A percentile compares a stretch with the other conserved stretches of the same genome.
Conservation (phyloP, 495 filamentous ascomycete species). For the Penicillium riverlandense region DNA sequence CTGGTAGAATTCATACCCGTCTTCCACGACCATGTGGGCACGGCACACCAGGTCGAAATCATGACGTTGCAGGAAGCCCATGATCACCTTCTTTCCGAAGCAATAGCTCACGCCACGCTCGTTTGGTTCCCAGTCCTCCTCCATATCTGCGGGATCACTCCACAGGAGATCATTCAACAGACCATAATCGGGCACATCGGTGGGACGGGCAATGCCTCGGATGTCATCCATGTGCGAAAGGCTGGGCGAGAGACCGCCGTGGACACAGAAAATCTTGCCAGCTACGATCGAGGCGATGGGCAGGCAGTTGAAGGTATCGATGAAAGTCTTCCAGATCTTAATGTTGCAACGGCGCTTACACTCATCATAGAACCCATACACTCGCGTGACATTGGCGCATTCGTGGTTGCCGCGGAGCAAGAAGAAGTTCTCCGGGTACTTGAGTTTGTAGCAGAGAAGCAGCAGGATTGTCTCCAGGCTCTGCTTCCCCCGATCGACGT, state of each 20-base stretch:
- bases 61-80: constrained; percentile 88
- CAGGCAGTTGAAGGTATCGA: constrained; percentile 95
- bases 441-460: constrained; percentile 95
- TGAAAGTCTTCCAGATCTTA: constrained; percentile 98
- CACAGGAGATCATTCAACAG: constrained; percentile 93
- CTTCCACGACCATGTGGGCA: constrained; percentile 99
- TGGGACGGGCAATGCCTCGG: constrained; percentile 87
- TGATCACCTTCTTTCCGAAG: constrained; percentile 97
- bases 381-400: constrained; percentile 95
- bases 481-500: constrained; percentile 97
- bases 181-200: constrained; percentile 96
- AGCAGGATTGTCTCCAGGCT: constrained; percentile 95
- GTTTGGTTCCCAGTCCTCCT: constrained; percentile 95
- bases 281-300: constrained; percentile 96
- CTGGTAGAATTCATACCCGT: constrained; percentile 98
- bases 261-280: constrained; percentile 98
- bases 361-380: constrained; percentile 99
- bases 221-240: constrained; percentile 98
- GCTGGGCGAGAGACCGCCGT: constrained; percentile 88
- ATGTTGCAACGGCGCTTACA: constrained; percentile 97
- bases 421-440: constrained; percentile 99
- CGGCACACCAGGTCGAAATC: constrained; percentile 97
- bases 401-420: constrained; percentile 95
- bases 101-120: constrained; percentile 97
- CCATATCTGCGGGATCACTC: constrained; percentile 98